phyloP scores from a whole-genome alignment of 805 yeast genomes.

The Metschnikowia corniflorae region DNA sequence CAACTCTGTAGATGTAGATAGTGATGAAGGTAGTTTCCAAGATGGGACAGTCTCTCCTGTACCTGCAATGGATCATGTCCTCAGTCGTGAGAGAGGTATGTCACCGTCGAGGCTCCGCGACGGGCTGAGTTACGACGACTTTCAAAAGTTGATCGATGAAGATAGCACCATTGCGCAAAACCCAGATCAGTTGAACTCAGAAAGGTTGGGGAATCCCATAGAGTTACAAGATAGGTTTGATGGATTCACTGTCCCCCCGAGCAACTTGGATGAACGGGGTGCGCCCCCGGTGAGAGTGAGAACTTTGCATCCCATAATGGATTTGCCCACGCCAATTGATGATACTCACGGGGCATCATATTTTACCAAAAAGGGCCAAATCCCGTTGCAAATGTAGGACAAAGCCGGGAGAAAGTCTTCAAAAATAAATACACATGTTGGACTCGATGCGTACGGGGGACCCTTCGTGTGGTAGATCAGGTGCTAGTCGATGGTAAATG shows the following conservation, averaged over 20 bases:
- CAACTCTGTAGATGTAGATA: slow-evolving; percentile 20
- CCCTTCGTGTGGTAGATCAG: too few relatives aligned
- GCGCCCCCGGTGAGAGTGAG: slow-evolving; percentile 1
- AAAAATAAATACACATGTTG: too few relatives aligned
- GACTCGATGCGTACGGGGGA: too few relatives aligned
- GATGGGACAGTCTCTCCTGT: slow-evolving; percentile 7
- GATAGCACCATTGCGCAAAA: slow-evolving; percentile 1
- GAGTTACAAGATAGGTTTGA: not conserved
- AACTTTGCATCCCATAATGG: slow-evolving; percentile 22
- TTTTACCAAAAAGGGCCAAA: slow-evolving; percentile 5
- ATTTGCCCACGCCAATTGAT: slow-evolving; percentile 27
- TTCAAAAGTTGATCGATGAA: slow-evolving; percentile 1
- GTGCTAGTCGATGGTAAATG: too few relatives aligned
- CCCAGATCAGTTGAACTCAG: slow-evolving; percentile 1
- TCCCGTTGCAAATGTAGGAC: slow-evolving; percentile 5
- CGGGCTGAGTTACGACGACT: slow-evolving; percentile 2
- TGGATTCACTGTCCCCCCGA: not conserved
- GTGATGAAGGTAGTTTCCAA: slow-evolving; percentile 4
- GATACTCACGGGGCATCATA: slow-evolving; percentile 13
- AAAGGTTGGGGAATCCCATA: slow-evolving; percentile 6
- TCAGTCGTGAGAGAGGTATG: slow-evolving; percentile 3
- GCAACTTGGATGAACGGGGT: not conserved
- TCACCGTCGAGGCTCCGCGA: slow-evolving; percentile 1
- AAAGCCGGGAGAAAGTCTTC: too few relatives aligned
- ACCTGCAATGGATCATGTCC: not conserved